These are phyloP conservation scores for Coniophora puteana DNA, from an alignment of 1,284 basidiomycete species.

Conservation along the genomic window DNA sequence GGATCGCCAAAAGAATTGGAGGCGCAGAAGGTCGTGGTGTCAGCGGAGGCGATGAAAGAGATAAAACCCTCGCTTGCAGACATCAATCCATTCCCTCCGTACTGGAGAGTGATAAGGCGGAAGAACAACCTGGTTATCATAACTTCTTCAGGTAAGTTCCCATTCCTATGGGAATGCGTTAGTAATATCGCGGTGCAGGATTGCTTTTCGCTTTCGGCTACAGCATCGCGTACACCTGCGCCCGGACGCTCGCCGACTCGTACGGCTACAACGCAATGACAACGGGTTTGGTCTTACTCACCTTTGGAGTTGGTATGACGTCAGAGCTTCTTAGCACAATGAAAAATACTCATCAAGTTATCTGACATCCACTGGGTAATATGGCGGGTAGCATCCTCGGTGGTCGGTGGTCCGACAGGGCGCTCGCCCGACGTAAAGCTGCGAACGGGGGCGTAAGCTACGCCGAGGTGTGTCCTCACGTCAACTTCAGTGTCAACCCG, in stretches of 20 bases:
- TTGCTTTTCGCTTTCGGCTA: slow-evolving; percentile 70
- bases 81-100: slow-evolving; percentile 64
- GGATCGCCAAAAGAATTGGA: slow-evolving; percentile 12
- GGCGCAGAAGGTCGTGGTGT: slow-evolving; percentile 9
- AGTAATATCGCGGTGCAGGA: slow-evolving; percentile 32
- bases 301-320: slow-evolving; percentile 69
- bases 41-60: slow-evolving; percentile 22
- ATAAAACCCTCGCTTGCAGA: slow-evolving; percentile 63
- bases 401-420: slow-evolving; percentile 73
- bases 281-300: slow-evolving; percentile 76
- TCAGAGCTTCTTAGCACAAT: no score
- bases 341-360: slow-evolving; percentile 4
- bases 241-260: slow-evolving; percentile 60
- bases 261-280: slow-evolving; percentile 72
- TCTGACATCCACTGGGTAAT: slow-evolving; percentile 53
- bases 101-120: slow-evolving; percentile 50
- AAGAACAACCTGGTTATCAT: slow-evolving; percentile 66
- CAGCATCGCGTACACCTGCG: slow-evolving; percentile 67
- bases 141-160: slow-evolving; percentile 55
- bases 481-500: not conserved
- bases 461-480: slow-evolving; percentile 53
- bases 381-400: slow-evolving; percentile 71
- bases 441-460: slow-evolving; percentile 59
- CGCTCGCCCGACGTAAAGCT: slow-evolving; percentile 54
- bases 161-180: not conserved